phyloP scores from a whole-genome alignment of 768 basidiomycete genomes.

The Porpolomopsis calyptriformis region DNA sequence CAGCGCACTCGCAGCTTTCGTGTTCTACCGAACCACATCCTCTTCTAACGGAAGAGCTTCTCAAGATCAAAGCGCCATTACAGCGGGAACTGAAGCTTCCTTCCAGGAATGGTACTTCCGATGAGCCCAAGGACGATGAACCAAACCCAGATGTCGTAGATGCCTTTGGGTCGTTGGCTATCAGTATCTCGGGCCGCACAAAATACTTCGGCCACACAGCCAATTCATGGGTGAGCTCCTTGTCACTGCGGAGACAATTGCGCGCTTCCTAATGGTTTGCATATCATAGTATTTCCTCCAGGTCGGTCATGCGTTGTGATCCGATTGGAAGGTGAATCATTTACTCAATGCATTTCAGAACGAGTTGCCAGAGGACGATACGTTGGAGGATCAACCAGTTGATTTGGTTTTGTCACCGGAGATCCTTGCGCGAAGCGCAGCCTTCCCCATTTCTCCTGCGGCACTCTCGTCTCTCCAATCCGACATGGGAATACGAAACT shows the following conservation, averaged over 20 bases:
- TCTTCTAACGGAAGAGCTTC: conserved; percentile 59
- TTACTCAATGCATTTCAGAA: conserved; percentile 33
- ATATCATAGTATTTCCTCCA: conserved; percentile 56
- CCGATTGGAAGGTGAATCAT: conserved; percentile 1
- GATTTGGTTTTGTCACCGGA: conserved; percentile 51
- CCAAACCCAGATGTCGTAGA: conserved; percentile 59
- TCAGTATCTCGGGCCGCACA: conserved; percentile 58
- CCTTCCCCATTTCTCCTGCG: conserved; percentile 48
- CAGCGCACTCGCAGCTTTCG: conserved; percentile 41
- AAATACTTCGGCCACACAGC: conserved; percentile 72
- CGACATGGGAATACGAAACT: conserved; percentile 40
- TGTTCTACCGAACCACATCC: conserved; percentile 49
- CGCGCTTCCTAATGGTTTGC: conserved; percentile 11
- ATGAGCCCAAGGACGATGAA: conserved; percentile 50
- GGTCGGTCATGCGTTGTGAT: conserved; percentile 28
- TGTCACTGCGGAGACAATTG: conserved; percentile 5
- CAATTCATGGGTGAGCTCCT: conserved; percentile 56
- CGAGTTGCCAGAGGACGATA: conserved; percentile 47
- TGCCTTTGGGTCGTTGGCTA: conserved; percentile 71
- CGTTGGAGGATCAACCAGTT: conserved; percentile 35
- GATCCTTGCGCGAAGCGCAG: conserved; percentile 52
- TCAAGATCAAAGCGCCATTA: conserved; percentile 66
- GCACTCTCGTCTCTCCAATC: conserved; percentile 29
- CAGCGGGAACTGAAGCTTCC: conserved; percentile 61
- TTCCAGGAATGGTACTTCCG: conserved; percentile 26